These are phyloP conservation scores for Sporothrix sp. DNA, from an alignment of 2,329 filamentous ascomycete genomes.

Conservation along the genomic window DNA sequence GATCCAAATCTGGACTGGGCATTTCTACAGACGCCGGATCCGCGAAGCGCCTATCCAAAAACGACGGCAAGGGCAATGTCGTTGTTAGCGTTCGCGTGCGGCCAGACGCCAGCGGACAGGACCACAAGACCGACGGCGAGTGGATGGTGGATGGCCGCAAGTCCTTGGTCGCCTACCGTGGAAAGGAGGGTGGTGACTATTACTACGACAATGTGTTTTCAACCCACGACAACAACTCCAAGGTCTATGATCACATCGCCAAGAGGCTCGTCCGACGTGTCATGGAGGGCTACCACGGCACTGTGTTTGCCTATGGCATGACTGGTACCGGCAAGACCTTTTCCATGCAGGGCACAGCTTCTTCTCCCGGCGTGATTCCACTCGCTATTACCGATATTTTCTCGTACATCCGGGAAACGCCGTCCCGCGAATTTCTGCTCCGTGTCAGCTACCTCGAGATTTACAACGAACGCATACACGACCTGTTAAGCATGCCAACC, in stretches of 20 bases:
- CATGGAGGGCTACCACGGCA: constrained; percentile 98
- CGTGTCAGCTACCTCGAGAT: constrained; percentile 98
- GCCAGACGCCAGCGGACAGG: constrained; percentile 62
- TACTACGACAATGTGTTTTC: constrained; percentile 96
- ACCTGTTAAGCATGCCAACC: constrained; percentile 70
- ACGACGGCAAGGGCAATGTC: constrained; percentile 85
- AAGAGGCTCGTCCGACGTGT: constrained; percentile 91
- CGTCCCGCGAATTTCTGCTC: constrained; percentile 84
- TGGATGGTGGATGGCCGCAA: constrained; percentile 86
- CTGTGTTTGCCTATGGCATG: constrained; percentile 98
- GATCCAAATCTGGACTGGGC: constrained; percentile 23
- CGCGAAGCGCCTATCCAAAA: constrained; percentile 43
- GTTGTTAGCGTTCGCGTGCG: constrained; percentile 90
- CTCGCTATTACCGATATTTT: constrained; percentile 98
- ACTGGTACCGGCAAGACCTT: constrained; percentile 98
- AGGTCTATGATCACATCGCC: constrained; percentile 87
- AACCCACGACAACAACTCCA: constrained; percentile 84
- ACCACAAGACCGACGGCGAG: constrained; percentile 60
- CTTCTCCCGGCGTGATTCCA: constrained; percentile 91
- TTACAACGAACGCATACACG: constrained; percentile 96
- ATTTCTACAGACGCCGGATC: constrained; percentile 16
- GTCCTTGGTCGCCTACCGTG: constrained; percentile 71
- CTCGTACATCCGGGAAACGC: constrained; percentile 95
- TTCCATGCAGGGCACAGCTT: constrained; percentile 97
- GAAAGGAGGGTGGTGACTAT: constrained; percentile 87